Evolutionary conservation across 192 early-diverging fungal species (phyloP).

Genomic region (Entomortierella lignicola): DNA sequence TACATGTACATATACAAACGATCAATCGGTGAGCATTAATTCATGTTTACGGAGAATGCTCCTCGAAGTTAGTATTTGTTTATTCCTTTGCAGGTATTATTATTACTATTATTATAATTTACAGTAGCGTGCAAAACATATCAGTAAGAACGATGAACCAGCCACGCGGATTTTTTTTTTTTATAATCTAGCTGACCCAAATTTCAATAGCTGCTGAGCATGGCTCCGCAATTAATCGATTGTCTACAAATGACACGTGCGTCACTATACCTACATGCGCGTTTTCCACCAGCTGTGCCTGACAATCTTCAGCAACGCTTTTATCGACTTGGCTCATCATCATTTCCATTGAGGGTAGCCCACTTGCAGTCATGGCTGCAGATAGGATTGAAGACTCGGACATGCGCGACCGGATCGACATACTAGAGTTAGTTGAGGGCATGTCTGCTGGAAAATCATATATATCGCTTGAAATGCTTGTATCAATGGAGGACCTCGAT

Average conservation of each 20-base stretch:
- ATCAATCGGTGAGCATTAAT: no score
- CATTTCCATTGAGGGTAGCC: conserved; percentile 33
- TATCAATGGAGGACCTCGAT: conserved; percentile 11
- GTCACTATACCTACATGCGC: conserved; percentile 23
- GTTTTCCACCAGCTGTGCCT: conserved; percentile 37
- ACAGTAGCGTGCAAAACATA: neutral
- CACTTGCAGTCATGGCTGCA: conserved; percentile 33
- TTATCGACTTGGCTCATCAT: conserved; percentile 44
- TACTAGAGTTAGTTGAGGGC: conserved; percentile 27
- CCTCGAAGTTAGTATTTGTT: no score
- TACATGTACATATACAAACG: no score
- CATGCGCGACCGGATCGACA: conserved; percentile 40
- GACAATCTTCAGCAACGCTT: conserved; percentile 27
- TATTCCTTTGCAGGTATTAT: no score
- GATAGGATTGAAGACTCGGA: conserved; percentile 39
- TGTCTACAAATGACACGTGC: conserved; percentile 27
- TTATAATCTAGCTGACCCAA: conserved; percentile 27
- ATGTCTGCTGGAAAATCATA: conserved; percentile 18
- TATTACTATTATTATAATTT: no score
- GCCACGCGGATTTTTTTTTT: neutral
- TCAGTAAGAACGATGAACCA: neutral
- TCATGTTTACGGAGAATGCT: no score
- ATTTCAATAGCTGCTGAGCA: conserved; percentile 44
- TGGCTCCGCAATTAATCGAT: conserved; percentile 27
- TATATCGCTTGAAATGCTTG: conserved; percentile 23